Evolutionary conservation across 2,329 filamentous ascomycete genomes (phyloP).

Genomic region (Chalara sp.): DNA sequence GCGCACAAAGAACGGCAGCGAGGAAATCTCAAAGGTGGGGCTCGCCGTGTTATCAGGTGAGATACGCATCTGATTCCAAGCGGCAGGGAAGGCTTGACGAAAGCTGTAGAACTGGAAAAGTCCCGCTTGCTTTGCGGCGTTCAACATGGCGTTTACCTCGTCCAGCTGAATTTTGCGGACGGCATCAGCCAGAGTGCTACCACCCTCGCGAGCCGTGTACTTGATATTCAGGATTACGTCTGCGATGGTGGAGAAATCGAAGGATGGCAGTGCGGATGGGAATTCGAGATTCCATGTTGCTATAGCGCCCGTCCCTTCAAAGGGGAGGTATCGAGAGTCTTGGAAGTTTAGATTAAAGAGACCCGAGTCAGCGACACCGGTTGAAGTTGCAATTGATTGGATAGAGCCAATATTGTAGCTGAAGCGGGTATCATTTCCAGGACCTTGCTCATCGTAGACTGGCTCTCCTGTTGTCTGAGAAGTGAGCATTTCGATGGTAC

Average conservation of each 20-base stretch:
- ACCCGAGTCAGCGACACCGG: not conserved
- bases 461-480: not conserved
- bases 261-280: conserved; percentile 18
- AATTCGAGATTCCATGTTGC: conserved; percentile 27
- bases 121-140: too few relatives aligned
- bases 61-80: too few relatives aligned
- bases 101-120: too few relatives aligned
- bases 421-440: not conserved
- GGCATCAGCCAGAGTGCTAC: conserved; percentile 19
- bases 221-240: conserved; percentile 29
- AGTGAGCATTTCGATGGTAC: not conserved
- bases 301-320: conserved; percentile 31
- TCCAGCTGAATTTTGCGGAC: too few relatives aligned
- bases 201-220: conserved; percentile 29
- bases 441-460: not conserved
- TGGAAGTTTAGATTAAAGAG: conserved; percentile 8
- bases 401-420: not conserved
- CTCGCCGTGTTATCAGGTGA: too few relatives aligned
- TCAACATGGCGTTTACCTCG: too few relatives aligned
- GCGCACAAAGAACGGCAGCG: too few relatives aligned
- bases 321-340: conserved; percentile 27
- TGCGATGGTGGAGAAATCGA: conserved; percentile 28
- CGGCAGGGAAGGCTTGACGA: too few relatives aligned
- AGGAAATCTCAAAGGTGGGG: too few relatives aligned
- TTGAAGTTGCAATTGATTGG: not conserved